phyloP scores from a whole-genome alignment of 176 grass and related monocot species.

The Pharus latifolius region DNA sequence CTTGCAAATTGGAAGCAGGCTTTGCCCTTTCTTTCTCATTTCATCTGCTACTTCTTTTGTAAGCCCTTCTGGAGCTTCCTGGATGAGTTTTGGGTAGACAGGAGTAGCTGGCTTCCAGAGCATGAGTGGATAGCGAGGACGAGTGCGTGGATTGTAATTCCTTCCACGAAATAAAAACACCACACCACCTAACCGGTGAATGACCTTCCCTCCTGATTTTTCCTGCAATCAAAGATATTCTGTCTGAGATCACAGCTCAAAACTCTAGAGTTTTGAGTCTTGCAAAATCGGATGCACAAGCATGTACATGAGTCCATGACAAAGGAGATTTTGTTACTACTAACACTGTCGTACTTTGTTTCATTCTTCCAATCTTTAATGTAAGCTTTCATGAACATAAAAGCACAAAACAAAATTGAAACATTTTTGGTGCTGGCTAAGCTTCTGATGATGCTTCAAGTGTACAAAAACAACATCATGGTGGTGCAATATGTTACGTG shows the following conservation, averaged over 20 bases:
- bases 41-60: slow-evolving; percentile 73
- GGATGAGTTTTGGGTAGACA: slow-evolving; percentile 87
- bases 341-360: background rate
- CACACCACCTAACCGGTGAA: slow-evolving; percentile 62
- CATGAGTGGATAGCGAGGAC: slow-evolving; percentile 90
- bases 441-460: background rate
- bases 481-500: background rate
- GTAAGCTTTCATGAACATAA: background rate
- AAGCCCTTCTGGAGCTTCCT: slow-evolving; percentile 75
- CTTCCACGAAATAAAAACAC: slow-evolving; percentile 77
- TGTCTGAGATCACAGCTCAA: background rate
- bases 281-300: background rate
- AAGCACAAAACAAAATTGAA: background rate
- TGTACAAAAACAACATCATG: background rate
- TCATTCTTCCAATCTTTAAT: too few species aligned
- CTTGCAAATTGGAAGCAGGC: slow-evolving; percentile 82
- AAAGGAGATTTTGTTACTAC: background rate
- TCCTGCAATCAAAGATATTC: slow-evolving; percentile 42
- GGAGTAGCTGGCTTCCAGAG: slow-evolving; percentile 92
- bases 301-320: background rate
- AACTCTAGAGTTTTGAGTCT: background rate
- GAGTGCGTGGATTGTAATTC: slow-evolving; percentile 48
- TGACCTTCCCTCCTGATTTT: slow-evolving; percentile 78
- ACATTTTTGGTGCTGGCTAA: background rate
- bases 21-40: slow-evolving; percentile 67